Conservation (phyloP, 805 yeast genomes). For the Vanderwaltozyma yarrowii region DNA sequence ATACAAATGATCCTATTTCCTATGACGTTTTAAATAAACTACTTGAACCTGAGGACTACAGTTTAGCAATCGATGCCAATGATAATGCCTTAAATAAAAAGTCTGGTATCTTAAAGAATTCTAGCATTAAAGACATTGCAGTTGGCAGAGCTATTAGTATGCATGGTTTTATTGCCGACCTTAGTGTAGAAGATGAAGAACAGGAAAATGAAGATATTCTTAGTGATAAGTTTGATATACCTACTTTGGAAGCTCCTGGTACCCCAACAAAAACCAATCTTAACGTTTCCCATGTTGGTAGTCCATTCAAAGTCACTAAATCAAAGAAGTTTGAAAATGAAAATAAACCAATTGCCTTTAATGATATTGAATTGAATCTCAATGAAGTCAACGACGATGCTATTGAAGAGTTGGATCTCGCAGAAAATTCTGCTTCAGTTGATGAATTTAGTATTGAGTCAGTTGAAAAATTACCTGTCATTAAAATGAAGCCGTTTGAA, state of each 20-base stretch:
- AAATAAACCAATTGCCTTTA: background rate
- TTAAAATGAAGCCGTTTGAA: background rate
- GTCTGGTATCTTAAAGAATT: background rate
- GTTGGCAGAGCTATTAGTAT: slow-evolving; percentile 16
- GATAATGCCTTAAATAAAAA: background rate
- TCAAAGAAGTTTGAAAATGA: background rate
- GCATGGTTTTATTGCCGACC: slow-evolving; percentile 12
- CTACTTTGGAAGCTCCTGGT: background rate
- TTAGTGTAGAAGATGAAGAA: slow-evolving; percentile 7
- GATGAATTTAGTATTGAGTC: background rate
- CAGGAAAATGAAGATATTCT: background rate
- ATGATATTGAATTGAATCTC: no score
- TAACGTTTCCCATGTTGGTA: slow-evolving; percentile 12
- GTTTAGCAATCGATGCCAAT: background rate
- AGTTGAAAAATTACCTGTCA: background rate
- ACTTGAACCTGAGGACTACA: slow-evolving; percentile 2
- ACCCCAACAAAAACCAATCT: background rate
- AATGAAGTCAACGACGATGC: background rate
- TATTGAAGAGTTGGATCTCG: no score
- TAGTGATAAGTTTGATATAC: no score
- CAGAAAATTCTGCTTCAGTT: no score
- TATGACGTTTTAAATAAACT: slow-evolving; percentile 8
- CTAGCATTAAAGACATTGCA: slow-evolving; percentile 15
- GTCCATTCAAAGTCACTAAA: slow-evolving; percentile 22
- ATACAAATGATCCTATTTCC: slow-evolving; percentile 3